Base-by-base conservation (phyloP, 768 basidiomycete species). In the Lyophyllum atratum region DNA sequence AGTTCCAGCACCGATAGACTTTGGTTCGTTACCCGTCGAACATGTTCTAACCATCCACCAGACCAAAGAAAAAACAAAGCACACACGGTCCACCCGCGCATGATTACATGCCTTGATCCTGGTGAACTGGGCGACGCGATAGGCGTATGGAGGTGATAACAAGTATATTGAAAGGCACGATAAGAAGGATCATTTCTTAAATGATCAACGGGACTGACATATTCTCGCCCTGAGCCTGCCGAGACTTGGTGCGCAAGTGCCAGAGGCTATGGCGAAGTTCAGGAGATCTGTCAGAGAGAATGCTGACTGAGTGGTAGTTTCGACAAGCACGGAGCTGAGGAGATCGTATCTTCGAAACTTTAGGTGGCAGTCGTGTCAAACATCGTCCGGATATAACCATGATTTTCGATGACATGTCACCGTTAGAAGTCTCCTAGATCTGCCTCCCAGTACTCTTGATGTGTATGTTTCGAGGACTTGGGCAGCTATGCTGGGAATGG, bases 271-370 rank as follows among this genome's bases (percentile, higher is more conserved):
- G 44, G 37, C 42, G 3, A n/a, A n/a, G n/a, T 22, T 31, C 43
- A 28, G 19, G 40, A 53, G 29, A 24, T 1, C 22, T 37, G 52
- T 39, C 44, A 42, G 28, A 53, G 22, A n/a, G 37, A 43, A 48
- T 28, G n/a, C n/a, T 47, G 22, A 59, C 39, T 11, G 26, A 9
- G 31, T 47, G 44, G 48, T 45, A 39, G 15, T 43, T 6, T 60
- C 50, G 59, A 60, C 55, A 43, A 52, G 55, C 37, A 52, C 59
- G 59, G 59, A 56, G 49, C 34, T 56, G 54, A 50, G 42, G 48
- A 47, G 15, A 56, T 55, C 37, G 17, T 22, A 21, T 21, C 26
- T 22, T 25, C 43, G 43, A 26, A 33, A 56, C 26, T 25, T 49
- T 53, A 25, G 28, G 37, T 47, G 22, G 33, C 44, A 55, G 21